Evolutionary conservation across 495 filamentous ascomycete species (phyloP).

Genomic region (Saxophila tyrrhenica): DNA sequence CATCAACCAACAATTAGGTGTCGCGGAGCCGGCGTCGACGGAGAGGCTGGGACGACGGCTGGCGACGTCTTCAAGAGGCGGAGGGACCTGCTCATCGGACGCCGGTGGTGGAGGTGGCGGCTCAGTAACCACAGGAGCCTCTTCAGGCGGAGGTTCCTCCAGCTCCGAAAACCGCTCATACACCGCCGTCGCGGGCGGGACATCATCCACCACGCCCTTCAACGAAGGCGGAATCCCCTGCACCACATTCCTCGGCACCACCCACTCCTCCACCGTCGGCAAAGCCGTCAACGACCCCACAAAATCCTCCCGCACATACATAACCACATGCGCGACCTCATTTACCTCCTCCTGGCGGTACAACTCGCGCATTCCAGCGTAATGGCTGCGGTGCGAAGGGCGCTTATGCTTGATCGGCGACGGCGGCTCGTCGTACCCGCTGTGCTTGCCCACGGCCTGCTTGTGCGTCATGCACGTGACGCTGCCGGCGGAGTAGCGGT

Average conservation of each 20-base stretch:
- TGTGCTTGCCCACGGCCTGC: conserved; percentile 43
- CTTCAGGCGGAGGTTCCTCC: neutral
- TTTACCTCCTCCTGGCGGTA: conserved; percentile 19
- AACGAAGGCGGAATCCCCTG: neutral
- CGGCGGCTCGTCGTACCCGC: conserved; percentile 28
- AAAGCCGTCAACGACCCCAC: neutral
- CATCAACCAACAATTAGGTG: neutral
- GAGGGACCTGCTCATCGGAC: neutral
- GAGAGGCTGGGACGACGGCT: neutral
- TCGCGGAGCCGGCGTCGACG: neutral
- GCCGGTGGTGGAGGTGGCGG: neutral
- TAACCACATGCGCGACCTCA: conserved; percentile 46
- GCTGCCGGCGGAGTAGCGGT: conserved; percentile 47
- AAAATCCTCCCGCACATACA: conserved; percentile 46
- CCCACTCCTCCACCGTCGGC: conserved; percentile 3
- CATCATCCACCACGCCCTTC: neutral
- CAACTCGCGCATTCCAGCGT: neutral
- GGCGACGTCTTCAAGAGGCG: neutral
- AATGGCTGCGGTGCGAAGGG: neutral
- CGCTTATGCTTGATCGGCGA: neutral
- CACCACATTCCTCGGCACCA: conserved; percentile 4
- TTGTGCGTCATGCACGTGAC: conserved; percentile 48
- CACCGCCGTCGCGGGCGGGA: neutral
- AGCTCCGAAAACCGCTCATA: neutral
- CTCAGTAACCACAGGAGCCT: neutral